These are phyloP conservation scores for Cladosporium sp. DNA, from an alignment of 2,329 filamentous ascomycete genomes.

Conservation along the genomic window DNA sequence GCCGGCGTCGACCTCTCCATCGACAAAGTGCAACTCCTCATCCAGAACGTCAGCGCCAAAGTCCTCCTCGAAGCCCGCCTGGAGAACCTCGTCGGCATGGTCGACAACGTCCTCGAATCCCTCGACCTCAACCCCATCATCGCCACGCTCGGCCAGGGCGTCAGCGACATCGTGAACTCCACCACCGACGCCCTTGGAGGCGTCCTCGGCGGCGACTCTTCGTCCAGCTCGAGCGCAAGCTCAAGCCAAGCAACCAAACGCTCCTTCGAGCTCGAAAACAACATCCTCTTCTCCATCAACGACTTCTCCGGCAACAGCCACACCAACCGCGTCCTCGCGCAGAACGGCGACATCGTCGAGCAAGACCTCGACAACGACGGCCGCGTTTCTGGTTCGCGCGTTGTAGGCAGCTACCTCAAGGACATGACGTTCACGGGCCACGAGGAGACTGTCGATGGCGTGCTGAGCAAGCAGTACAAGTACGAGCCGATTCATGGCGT, in stretches of 20 bases:
- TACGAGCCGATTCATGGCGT: constrained; percentile 33
- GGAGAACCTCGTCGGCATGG: constrained; percentile 62
- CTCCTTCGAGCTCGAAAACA: constrained; percentile 55
- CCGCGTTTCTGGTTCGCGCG: constrained; percentile 47
- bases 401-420: constrained; percentile 60
- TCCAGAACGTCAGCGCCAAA: constrained; percentile 61
- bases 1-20: constrained; percentile 63
- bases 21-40: constrained; percentile 57
- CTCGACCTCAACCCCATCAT: constrained; percentile 64
- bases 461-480: constrained; percentile 29
- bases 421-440: constrained; percentile 60
- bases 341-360: constrained; percentile 65
- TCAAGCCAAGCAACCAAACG: constrained; percentile 34
- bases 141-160: constrained; percentile 53
- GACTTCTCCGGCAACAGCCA: constrained; percentile 55
- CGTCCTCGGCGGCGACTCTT: background rate
- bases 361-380: constrained; percentile 55
- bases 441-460: constrained; percentile 32
- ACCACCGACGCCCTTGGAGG: constrained; percentile 22
- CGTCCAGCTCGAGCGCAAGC: constrained; percentile 30
- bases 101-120: constrained; percentile 59
- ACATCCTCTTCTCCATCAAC: constrained; percentile 63
- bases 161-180: constrained; percentile 26
- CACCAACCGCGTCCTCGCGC: constrained; percentile 58
- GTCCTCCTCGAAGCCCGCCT: constrained; percentile 62